These are phyloP conservation scores for Nicotiana undulata DNA, from an alignment of 257 asterid species.

Conservation along the genomic window DNA sequence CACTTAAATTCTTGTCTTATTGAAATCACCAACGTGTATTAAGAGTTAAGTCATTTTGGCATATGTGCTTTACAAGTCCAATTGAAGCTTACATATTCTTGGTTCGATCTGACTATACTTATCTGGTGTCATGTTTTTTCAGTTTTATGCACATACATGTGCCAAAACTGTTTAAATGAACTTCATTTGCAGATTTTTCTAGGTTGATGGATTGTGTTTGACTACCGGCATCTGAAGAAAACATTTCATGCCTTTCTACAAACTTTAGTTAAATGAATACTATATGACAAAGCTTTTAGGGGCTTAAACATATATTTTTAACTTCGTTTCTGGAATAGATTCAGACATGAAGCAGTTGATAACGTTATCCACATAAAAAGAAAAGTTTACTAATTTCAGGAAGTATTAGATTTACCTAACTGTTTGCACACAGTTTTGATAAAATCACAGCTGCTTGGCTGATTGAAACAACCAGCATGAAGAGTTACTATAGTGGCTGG, in stretches of 20 bases:
- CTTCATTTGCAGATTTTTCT: neutral
- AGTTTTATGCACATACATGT: too few relatives aligned
- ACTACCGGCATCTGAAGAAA: neutral
- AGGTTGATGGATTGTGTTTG: neutral
- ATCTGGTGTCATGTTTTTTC: too few relatives aligned
- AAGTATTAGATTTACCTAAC: neutral
- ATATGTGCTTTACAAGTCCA: too few relatives aligned
- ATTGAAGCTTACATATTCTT: too few relatives aligned
- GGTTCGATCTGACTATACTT: too few relatives aligned
- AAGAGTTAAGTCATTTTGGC: neutral
- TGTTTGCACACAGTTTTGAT: neutral
- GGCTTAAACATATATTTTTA: neutral
- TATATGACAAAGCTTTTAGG: neutral
- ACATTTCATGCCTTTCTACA: neutral
- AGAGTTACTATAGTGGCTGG: neutral
- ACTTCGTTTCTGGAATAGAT: neutral
- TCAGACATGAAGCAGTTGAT: neutral
- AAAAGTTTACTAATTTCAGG: neutral
- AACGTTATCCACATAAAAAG: neutral
- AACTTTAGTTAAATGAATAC: neutral
- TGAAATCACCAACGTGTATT: neutral
- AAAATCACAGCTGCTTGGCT: neutral
- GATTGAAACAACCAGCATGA: neutral
- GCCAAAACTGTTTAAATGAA: too few relatives aligned
- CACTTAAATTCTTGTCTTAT: neutral